Base-by-base conservation (phyloP, 495 filamentous ascomycete species). In the Bryoglossum gracile region DNA sequence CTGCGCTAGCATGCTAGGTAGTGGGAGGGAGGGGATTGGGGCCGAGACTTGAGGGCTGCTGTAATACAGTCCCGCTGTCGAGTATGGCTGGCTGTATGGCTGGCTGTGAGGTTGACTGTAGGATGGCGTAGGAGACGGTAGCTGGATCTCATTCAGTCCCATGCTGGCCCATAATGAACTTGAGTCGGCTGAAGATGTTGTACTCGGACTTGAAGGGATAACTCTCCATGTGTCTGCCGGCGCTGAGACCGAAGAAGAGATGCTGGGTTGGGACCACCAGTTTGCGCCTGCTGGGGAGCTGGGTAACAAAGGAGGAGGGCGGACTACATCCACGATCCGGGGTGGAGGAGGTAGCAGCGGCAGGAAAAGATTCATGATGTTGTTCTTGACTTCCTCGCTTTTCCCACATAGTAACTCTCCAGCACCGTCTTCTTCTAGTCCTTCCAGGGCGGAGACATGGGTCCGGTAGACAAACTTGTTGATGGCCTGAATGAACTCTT, bases 381-480 rank as follows among this genome's bases (percentile, higher is more conserved):
- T 82, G 58, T 74, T 77, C 75, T 95, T 95, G 62, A 95, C 91
- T 50, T 96, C 91, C 60, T 94, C 89, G 64, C 88, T 90, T 67
- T 87, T 83, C 44, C 92, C 91, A 55, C 83, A 84, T 34, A 97
- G 78, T 46, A 99, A 72, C 69, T 99, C 92, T 46, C 92, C 92
- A 36, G 86, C 88, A 47, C 92, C 92, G 63, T 96, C 94, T 68
- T 99, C 92, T 73, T 99, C 92, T 47, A 97, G 68, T 40, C 92
- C 92, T 68, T 99, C 92, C 47, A 99, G 74, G 30, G 91, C 92
- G 55, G 86, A 82, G 51, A 84, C 89, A 56, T 86, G 80, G 23
- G 92, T 89, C 57, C 89, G 81, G 70, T 87, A 99, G 58, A 99
- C 90, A 63, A 92, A 99, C 69, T 84, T 89, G 77, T 99, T 99